These are phyloP conservation scores for Fragaria vesca DNA, from an alignment of 306 rosid species.

Conservation along the genomic window DNA sequence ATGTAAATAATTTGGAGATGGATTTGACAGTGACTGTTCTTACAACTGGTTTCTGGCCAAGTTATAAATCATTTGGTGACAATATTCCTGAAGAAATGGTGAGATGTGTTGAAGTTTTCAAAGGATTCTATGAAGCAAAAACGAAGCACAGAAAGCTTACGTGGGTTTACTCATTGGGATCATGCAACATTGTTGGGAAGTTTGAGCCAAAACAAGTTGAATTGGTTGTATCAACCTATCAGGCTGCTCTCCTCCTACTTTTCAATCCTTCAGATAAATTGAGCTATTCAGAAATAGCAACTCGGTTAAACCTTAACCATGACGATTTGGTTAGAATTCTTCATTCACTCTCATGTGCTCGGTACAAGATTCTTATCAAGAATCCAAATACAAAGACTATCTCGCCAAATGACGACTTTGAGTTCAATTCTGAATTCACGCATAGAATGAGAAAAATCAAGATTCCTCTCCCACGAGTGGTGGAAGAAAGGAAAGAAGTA, in stretches of 20 bases:
- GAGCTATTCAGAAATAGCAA: conserved; percentile 60
- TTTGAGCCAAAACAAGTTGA: conserved; percentile 62
- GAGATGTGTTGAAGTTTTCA: conserved; percentile 65
- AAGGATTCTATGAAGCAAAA: conserved; percentile 54
- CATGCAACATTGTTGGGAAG: conserved; percentile 60
- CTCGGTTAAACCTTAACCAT: conserved; percentile 54
- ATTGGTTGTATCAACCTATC: conserved; percentile 64
- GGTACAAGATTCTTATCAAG: conserved; percentile 67
- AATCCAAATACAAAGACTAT: conserved; percentile 52
- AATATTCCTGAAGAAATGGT: conserved; percentile 66
- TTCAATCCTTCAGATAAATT: conserved; percentile 59
- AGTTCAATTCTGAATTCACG: conserved; percentile 59
- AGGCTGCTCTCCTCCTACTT: conserved; percentile 66
- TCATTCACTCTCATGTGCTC: conserved; percentile 66
- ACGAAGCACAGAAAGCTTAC: conserved; percentile 62
- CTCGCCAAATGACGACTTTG: conserved; percentile 47
- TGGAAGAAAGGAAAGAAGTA: conserved; percentile 54
- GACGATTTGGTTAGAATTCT: conserved; percentile 46
- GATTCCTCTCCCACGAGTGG: conserved; percentile 71
- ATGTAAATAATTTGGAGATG: conserved; percentile 50
- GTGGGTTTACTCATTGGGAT: conserved; percentile 78
- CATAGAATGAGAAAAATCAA: conserved; percentile 70
- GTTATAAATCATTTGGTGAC: conserved; percentile 57
- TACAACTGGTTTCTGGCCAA: conserved; percentile 73
- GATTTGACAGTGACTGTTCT: conserved; percentile 63